Evolutionary conservation across 306 rosid species (phyloP).

Genomic region (Lotus japonicus): DNA sequence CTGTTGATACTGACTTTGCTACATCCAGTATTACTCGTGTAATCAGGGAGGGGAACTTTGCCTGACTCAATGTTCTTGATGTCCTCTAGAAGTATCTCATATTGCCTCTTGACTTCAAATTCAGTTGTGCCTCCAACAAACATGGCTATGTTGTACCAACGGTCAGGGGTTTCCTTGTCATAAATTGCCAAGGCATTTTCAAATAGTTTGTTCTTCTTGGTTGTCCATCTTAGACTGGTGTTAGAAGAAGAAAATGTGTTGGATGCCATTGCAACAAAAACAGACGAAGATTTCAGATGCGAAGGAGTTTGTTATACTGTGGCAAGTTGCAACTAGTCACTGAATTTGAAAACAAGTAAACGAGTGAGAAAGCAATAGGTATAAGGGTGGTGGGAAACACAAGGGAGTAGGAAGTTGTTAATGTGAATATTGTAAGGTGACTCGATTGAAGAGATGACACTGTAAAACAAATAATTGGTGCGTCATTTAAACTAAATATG

Average conservation of each 20-base stretch:
- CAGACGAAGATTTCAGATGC: constrained; percentile 9
- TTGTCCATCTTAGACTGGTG: constrained; percentile 41
- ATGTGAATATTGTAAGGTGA: constrained; percentile 18
- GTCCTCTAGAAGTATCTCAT: constrained; percentile 51
- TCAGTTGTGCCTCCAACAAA: constrained; percentile 56
- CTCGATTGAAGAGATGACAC: constrained; percentile 32
- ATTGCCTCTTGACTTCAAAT: constrained; percentile 61
- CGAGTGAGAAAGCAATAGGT: background rate
- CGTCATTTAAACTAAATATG: constrained; percentile 19
- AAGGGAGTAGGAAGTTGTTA: constrained; percentile 18
- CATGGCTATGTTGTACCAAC: constrained; percentile 58
- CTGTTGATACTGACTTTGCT: constrained; percentile 15
- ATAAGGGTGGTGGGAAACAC: constrained; percentile 8
- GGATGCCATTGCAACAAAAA: constrained; percentile 39
- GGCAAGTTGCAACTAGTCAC: background rate
- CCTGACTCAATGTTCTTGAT: constrained; percentile 60
- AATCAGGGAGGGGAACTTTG: constrained; percentile 50
- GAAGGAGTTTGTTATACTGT: background rate
- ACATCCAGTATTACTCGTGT: constrained; percentile 17
- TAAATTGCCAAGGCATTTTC: constrained; percentile 66
- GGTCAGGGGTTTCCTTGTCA: constrained; percentile 51
- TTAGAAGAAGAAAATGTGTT: constrained; percentile 21
- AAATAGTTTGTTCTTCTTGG: constrained; percentile 46
- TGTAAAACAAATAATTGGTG: constrained; percentile 16
- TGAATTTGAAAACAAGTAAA: too few species aligned